phyloP scores from a whole-genome alignment of 2,329 filamentous ascomycete genomes.

The Penicillium sp. region DNA sequence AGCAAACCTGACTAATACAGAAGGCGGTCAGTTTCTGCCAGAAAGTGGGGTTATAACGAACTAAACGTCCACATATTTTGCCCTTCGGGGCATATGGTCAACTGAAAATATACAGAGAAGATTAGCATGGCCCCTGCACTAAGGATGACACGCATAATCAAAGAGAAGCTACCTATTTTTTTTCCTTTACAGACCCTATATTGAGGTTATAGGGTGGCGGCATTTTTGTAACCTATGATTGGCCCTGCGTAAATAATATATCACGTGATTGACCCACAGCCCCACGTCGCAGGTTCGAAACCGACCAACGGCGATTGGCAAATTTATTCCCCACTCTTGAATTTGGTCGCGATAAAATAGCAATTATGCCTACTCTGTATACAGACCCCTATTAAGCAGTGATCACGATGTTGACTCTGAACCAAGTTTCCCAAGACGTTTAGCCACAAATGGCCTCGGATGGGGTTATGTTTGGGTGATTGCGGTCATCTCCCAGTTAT shows the following conservation, averaged over 20 bases:
- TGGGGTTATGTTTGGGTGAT: too few relatives aligned
- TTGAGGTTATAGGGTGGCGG: background rate
- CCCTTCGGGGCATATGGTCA: constrained; percentile 51
- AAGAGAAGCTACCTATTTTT: constrained; percentile 55
- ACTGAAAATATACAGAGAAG: constrained; percentile 64
- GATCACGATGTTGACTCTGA: too few relatives aligned
- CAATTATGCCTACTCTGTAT: too few relatives aligned
- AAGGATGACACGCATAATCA: constrained; percentile 88
- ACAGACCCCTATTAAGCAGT: too few relatives aligned
- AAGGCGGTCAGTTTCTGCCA: background rate
- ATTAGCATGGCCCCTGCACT: constrained; percentile 78
- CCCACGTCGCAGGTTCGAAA: background rate
- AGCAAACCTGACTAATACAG: background rate
- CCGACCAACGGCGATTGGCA: background rate
- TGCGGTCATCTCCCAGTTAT: too few relatives aligned
- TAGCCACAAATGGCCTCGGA: too few relatives aligned
- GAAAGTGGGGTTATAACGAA: background rate
- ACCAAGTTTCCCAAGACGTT: too few relatives aligned
- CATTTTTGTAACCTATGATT: background rate
- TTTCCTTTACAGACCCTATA: too few relatives aligned
- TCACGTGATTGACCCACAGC: background rate
- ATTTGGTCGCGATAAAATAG: too few relatives aligned
- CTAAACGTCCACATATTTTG: background rate
- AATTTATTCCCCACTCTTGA: background rate
- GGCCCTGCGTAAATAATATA: background rate